Evolutionary conservation across 371 early-diverging fungal species (phyloP).

Genomic region (Dichotomocladium elegans): DNA sequence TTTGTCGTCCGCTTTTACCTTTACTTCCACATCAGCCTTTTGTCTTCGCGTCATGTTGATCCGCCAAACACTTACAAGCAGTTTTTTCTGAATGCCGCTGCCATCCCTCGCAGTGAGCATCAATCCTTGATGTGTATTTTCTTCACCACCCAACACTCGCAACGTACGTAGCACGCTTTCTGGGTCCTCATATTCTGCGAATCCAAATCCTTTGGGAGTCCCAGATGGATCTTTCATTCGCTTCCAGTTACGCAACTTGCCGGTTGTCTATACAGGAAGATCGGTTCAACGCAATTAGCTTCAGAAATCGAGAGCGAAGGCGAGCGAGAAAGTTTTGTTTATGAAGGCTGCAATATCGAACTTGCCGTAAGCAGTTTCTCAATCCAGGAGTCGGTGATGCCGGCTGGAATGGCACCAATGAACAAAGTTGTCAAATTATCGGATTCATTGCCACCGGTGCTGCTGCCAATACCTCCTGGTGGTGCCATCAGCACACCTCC

Average conservation of each 20-base stretch:
- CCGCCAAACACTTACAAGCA: conserved; percentile 42
- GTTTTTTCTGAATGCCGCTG: conserved; percentile 51
- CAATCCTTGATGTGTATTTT: conserved; percentile 38
- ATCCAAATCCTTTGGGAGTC: conserved; percentile 76
- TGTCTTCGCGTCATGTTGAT: neutral
- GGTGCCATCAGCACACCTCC: neutral
- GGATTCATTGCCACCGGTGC: conserved; percentile 2
- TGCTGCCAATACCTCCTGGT: neutral
- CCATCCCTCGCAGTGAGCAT: conserved; percentile 57
- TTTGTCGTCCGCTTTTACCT: conserved; percentile 71
- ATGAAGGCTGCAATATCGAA: too few relatives aligned
- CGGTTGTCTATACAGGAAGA: conserved; percentile 49
- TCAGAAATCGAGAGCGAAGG: too few relatives aligned
- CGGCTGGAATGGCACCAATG: conserved; percentile 72
- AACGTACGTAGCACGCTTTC: conserved; percentile 66
- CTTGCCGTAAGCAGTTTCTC: conserved; percentile 64
- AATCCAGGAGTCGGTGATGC: conserved; percentile 69
- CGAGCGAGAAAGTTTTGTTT: too few relatives aligned
- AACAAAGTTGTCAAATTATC: conserved; percentile 73
- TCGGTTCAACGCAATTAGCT: too few relatives aligned
- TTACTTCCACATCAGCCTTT: neutral
- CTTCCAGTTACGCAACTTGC: conserved; percentile 67
- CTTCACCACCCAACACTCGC: conserved; percentile 69
- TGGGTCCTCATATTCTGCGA: conserved; percentile 74
- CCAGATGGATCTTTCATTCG: conserved; percentile 67